Evolutionary conservation across 2,329 filamentous ascomycete species (phyloP).

Genomic region (Paraphaeosphaeria minitans): DNA sequence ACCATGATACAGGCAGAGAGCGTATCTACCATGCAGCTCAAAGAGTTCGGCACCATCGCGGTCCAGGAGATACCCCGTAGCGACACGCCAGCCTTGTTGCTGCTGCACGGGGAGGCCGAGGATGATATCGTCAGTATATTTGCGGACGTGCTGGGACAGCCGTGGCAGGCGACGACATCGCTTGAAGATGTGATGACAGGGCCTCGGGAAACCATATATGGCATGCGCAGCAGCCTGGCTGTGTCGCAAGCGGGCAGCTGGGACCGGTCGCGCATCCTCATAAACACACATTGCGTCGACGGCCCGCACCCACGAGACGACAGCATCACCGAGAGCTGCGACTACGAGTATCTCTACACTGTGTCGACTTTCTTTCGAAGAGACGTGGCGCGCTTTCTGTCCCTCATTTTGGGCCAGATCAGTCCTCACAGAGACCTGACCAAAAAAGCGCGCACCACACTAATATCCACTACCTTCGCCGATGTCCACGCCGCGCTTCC

Average conservation of each 20-base stretch:
- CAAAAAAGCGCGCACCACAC: slow-evolving; percentile 78
- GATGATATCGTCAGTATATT: slow-evolving; percentile 76
- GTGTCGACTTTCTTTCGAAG: slow-evolving; percentile 72
- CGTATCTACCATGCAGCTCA: slow-evolving; percentile 37
- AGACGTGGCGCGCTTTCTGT: slow-evolving; percentile 78
- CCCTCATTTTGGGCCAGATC: slow-evolving; percentile 78
- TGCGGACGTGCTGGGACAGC: slow-evolving; percentile 79
- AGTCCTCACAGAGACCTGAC: slow-evolving; percentile 77
- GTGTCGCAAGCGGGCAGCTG: slow-evolving; percentile 63
- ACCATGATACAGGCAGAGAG: slow-evolving; percentile 45
- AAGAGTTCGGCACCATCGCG: slow-evolving; percentile 40
- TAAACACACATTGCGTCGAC: slow-evolving; percentile 78
- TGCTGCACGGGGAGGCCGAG: slow-evolving; percentile 73
- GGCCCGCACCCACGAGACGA: slow-evolving; percentile 66
- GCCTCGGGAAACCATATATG: slow-evolving; percentile 70
- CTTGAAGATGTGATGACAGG: slow-evolving; percentile 60
- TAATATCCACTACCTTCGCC: slow-evolving; percentile 87
- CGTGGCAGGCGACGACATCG: slow-evolving; percentile 63
- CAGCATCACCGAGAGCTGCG: slow-evolving; percentile 69
- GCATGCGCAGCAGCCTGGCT: slow-evolving; percentile 64
- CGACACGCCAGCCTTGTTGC: slow-evolving; percentile 48
- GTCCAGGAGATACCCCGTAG: slow-evolving; percentile 41
- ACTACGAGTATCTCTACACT: slow-evolving; percentile 88
- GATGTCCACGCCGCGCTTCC: slow-evolving; percentile 82
- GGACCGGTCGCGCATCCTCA: slow-evolving; percentile 65